A percentile compares a stretch with the other conserved stretches of the same genome.
phyloP scores from a whole-genome alignment of 2,329 filamentous ascomycete genomes.

The Arthrobotrys iridis region DNA sequence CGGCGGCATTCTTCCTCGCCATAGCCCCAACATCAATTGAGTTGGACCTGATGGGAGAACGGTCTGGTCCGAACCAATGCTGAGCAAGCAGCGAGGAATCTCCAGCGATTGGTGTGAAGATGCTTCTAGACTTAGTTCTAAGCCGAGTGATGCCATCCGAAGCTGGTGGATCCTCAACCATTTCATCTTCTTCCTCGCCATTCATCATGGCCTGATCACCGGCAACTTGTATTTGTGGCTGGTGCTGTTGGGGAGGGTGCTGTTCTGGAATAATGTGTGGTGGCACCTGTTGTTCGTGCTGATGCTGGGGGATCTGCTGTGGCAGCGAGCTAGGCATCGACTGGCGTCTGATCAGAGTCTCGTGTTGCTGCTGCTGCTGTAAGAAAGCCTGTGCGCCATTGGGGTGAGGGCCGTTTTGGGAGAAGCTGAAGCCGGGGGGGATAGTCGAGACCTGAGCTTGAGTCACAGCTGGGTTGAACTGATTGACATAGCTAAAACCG shows the following conservation, averaged over 20 bases:
- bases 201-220: constrained; percentile 61
- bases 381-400: constrained; percentile 71
- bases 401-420: constrained; percentile 59
- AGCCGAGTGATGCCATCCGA: constrained; percentile 67
- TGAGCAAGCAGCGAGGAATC: constrained; percentile 58
- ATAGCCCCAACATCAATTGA: constrained; percentile 72
- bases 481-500: constrained; percentile 49
- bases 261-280: constrained; percentile 65
- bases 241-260: constrained; percentile 58
- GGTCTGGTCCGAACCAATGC: constrained; percentile 57
- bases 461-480: constrained; percentile 50
- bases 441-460: constrained; percentile 42
- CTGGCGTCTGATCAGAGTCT: constrained; percentile 54
- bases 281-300: constrained; percentile 61
- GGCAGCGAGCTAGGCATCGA: constrained; percentile 58
- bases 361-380: constrained; percentile 70
- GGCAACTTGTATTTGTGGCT: constrained; percentile 59
- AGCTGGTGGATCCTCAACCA: constrained; percentile 66
- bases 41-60: constrained; percentile 67
- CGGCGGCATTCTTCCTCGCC: constrained; percentile 65
- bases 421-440: constrained; percentile 48
- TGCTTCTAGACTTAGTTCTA: constrained; percentile 85
- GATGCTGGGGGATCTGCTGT: constrained; percentile 58
- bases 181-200: constrained; percentile 58
- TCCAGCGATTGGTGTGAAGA: constrained; percentile 91